Base-by-base conservation (phyloP, 495 filamentous ascomycete genomes). In the Elaphomyces granulatus region DNA sequence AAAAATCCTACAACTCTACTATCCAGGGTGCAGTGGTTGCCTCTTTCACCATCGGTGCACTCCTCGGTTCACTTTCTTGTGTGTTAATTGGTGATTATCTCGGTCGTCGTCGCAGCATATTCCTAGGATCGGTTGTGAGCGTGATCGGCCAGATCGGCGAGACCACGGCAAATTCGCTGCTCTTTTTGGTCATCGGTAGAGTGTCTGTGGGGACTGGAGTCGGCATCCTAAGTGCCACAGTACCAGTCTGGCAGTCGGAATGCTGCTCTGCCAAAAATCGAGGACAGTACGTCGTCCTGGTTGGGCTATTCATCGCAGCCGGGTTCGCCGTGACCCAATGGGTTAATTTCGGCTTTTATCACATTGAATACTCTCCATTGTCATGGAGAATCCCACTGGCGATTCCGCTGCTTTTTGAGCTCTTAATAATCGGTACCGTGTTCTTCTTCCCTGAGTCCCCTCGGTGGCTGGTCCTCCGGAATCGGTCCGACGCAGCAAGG, bases 391-490 rank as follows among this genome's bases (percentile, higher is more conserved):
- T 69, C 16, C 64, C 64, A 0, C 42, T 67, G 15, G 60, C 55
- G 2, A 23, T 67, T 4, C 75, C 81, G 23, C 63, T 79, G 48
- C 71, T 79, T 30, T 77, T 78, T 45, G 72, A 72, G 1, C 53
- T 71, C 0, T 60, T 81, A 7, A 70, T 80, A 34, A 60, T 78
- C 38, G 35, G 60, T 32, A 61, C 75, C 15, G 66, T 71, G 20
- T 70, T 81, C 48, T 62, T 75, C 42, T 63, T 76, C 20, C 70
- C 64, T n/a, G 77, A 81, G 51, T 77, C 74, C 4, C 74, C 74
- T 38, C 68, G 74, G 40, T 78, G 64, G 53, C 70, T 63, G 32
- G 67, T 78, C 32, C 68, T 68, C 45, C 63, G 66, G 26, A 67
- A 67, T n/a, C 63, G 66, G 17, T 55, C 67, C 15, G 64, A 73